Evolutionary conservation across 257 asterid genomes (phyloP), one percentile per base, ranked within the genome.

Genomic region (Scutellaria minor): DNA sequence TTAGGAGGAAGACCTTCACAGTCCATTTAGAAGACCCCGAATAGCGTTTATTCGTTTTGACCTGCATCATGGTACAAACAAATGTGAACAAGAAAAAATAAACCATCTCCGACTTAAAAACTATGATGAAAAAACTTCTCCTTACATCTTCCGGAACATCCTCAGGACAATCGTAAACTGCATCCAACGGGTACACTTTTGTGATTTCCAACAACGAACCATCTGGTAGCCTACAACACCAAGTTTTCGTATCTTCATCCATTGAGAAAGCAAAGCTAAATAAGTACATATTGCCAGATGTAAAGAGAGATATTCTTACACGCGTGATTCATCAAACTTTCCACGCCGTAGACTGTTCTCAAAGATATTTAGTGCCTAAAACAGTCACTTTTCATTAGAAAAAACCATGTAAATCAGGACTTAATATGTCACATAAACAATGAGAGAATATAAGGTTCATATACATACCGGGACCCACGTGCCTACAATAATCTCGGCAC

Each of bases 111-210:
- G 37, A 31, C 37, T 31, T 3, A 31, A 31, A 31, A 31, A 31
- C 37, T 31, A 31, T 31, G 4, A 31, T 2, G 37, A 31, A 3
- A 27, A 31, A 31, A 31, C 37, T 1, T 31, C 11, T 55, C 64
- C 83, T 77, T 85, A 95, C 99, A 76, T 92, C 98, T 83, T 95
- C 98, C 24, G 99, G 98, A 69, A 95, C 98, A 85, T 95, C 98
- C 77, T 95, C 97, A 1, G 87, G 96, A 80, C 76, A 71, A 82
- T 95, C 99, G 66, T 48, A 95, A 64, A 95, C 89, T 57, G 97
- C 99, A 87, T 95, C 99, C 80, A 95, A 37, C 20, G 99, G 98
- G 83, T 95, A 95, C 39, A 95, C 89, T 81, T 91, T 89, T 6
- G 87, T 77, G 41, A 95, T 92, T 86, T 95, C 93, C 99, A 95